Evolutionary conservation across 1,284 basidiomycete species (phyloP).

Genomic region (Cryptococcus hybrid): DNA sequence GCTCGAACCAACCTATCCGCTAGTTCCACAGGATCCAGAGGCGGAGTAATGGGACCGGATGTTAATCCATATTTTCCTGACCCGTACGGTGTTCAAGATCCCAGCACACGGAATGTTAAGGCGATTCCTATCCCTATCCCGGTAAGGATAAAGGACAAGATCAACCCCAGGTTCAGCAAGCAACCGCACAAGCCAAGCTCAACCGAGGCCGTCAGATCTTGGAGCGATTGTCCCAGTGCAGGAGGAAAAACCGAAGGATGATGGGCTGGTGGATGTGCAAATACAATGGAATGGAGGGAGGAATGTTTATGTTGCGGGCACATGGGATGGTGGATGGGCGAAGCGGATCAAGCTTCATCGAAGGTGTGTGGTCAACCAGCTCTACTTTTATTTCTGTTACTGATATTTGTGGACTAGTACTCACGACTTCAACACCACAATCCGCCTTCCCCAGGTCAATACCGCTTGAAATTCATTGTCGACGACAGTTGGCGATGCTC

Average conservation of each 20-base stretch:
- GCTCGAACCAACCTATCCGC: slow-evolving; percentile 18
- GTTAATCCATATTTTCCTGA: slow-evolving; percentile 39
- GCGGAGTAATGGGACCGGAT: background rate
- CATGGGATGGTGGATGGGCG: slow-evolving; percentile 59
- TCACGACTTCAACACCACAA: slow-evolving; percentile 52
- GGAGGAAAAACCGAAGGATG: slow-evolving; percentile 17
- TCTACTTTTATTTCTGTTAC: background rate
- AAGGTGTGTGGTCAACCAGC: slow-evolving; percentile 37
- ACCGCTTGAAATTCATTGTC: slow-evolving; percentile 94
- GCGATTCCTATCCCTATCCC: slow-evolving; percentile 25
- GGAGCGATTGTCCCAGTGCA: slow-evolving; percentile 2
- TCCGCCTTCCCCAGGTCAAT: slow-evolving; percentile 81
- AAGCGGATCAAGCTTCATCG: slow-evolving; percentile 54
- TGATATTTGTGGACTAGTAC: slow-evolving; percentile 24
- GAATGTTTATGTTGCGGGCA: slow-evolving; percentile 59
- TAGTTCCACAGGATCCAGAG: slow-evolving; percentile 1
- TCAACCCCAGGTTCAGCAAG: background rate
- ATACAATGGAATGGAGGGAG: slow-evolving; percentile 51
- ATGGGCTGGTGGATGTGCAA: slow-evolving; percentile 42
- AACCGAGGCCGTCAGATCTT: no score
- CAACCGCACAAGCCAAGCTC: background rate
- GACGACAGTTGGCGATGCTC: slow-evolving; percentile 81
- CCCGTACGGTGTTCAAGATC: slow-evolving; percentile 11
- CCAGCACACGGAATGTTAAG: background rate
- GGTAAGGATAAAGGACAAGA: slow-evolving; percentile 5